Evolutionary conservation across 2,329 filamentous ascomycete species (phyloP), one percentile per base, ranked within the genome.

Genomic region (Sporothrix luriei): DNA sequence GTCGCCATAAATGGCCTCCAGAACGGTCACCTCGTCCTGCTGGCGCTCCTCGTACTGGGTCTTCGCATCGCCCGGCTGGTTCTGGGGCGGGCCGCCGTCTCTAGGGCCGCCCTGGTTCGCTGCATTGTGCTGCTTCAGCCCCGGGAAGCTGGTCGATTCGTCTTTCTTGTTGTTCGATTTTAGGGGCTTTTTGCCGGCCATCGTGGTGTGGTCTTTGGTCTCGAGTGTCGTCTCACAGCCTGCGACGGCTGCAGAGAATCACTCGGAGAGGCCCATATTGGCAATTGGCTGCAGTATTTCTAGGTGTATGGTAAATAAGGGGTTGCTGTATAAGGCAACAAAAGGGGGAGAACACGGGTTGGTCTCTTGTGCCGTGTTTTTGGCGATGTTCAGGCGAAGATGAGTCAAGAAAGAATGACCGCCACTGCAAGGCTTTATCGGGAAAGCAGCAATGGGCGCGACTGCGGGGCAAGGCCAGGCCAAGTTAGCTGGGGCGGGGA

Each of bases 1-100:
- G 71, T 97, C 92, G 74, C 90, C 90, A 77, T 95, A 98, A 65
- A 98, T 96, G 54, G 94, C 91, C 75, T 91, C 86, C 71, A 98
- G 84, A 57, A 89, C 94, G 77, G 95, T 87, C 70, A 97, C 84
- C 81, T 98, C 95, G 77, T 97, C 91, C 76, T 91, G 85, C 80
- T 98, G 95, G 46, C 91, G 88, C 80, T 96, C 91, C 73, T 89
- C 87, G 81, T 97, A 97, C 76, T 93, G 82, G 19, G 85, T 85
- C 74, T 82, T 86, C 66, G 80, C 70, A 49, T 71, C 66, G 19
- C 70, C 80, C 80, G 70, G 78, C 76, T 73, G 81, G 51, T 55
- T 49, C 24, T 52, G 65, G 33, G 51, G 68, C 49, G 64, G 68
- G 16, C 24, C 52, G 48, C 49, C 67, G 61, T 55, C 29, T 38